Conservation (phyloP, 257 asterid species). For the Gentiana straminea region DNA sequence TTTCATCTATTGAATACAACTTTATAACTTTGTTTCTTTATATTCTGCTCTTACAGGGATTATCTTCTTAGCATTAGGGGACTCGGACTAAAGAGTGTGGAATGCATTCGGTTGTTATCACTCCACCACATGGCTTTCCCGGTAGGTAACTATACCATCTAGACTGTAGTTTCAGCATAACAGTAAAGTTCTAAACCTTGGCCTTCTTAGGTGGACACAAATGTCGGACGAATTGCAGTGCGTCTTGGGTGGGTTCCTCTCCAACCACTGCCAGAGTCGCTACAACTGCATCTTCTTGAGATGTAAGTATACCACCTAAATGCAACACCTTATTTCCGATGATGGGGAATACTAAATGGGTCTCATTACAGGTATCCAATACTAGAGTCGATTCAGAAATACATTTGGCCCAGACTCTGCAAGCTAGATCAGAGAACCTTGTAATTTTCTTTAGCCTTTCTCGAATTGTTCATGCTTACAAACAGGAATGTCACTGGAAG, state of each 20-base stretch:
- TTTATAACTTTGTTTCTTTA: slow-evolving; percentile 4
- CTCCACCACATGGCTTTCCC: slow-evolving; percentile 96
- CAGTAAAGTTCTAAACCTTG: slow-evolving; percentile 12
- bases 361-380: slow-evolving; percentile 67
- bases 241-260: slow-evolving; percentile 99
- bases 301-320: slow-evolving; percentile 41
- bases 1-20: slow-evolving; percentile 8
- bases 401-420: slow-evolving; percentile 97
- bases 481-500: slow-evolving; percentile 12
- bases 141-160: slow-evolving; percentile 36
- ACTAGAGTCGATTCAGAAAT: slow-evolving; percentile 85
- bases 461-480: slow-evolving; percentile 5
- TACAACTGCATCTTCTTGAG: slow-evolving; percentile 94
- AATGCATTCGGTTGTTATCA: slow-evolving; percentile 85
- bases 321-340: slow-evolving; percentile 4
- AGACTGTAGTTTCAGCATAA: slow-evolving; percentile 12
- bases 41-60: slow-evolving; percentile 52
- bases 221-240: slow-evolving; percentile 94
- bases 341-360: slow-evolving; percentile 16
- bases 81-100: slow-evolving; percentile 90
- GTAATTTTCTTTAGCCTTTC: slow-evolving; percentile 29
- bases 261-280: slow-evolving; percentile 90
- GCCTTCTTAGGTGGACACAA: slow-evolving; percentile 76
- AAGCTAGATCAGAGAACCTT: slow-evolving; percentile 82
- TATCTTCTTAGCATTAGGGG: slow-evolving; percentile 83